phyloP scores from a whole-genome alignment of 805 yeast species.

The Candida methanosorbosa region DNA sequence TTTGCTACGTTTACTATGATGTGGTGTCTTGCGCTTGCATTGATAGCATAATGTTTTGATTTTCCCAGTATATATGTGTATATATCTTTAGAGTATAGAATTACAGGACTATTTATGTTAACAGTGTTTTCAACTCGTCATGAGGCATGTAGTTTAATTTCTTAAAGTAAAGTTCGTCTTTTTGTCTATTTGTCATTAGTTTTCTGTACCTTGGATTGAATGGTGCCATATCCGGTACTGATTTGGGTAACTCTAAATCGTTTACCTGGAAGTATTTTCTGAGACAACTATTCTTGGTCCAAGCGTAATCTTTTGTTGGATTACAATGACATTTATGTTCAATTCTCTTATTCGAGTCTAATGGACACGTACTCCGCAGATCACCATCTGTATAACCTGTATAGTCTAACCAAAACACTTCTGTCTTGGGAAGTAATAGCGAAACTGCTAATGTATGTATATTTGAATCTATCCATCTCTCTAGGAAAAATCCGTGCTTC shows the following conservation, averaged over 20 bases:
- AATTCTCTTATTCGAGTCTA: constrained; percentile 5
- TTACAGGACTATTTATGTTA: neutral
- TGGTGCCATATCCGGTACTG: constrained; percentile 5
- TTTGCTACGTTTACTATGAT: constrained; percentile 45
- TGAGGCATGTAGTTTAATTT: constrained; percentile 3
- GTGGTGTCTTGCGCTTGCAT: constrained; percentile 48
- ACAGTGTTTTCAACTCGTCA: constrained; percentile 3
- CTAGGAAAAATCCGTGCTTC: constrained; percentile 47
- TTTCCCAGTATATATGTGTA: neutral
- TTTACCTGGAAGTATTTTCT: constrained; percentile 26
- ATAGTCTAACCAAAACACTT: constrained; percentile 45
- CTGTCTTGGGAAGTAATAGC: constrained; percentile 31
- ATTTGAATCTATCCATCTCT: constrained; percentile 53
- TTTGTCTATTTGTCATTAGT: neutral
- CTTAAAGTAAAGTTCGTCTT: constrained; percentile 1
- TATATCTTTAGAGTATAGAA: neutral
- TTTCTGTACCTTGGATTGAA: constrained; percentile 1
- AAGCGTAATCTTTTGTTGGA: constrained; percentile 26
- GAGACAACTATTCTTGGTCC: constrained; percentile 41
- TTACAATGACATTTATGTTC: constrained; percentile 16
- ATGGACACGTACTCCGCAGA: constrained; percentile 13
- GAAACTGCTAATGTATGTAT: constrained; percentile 31
- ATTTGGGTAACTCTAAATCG: constrained; percentile 11
- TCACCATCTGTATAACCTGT: constrained; percentile 12
- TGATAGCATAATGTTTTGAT: neutral